Evolutionary conservation across 352 stramenopile species (phyloP).

Genomic region (Phytopythium montanum): DNA sequence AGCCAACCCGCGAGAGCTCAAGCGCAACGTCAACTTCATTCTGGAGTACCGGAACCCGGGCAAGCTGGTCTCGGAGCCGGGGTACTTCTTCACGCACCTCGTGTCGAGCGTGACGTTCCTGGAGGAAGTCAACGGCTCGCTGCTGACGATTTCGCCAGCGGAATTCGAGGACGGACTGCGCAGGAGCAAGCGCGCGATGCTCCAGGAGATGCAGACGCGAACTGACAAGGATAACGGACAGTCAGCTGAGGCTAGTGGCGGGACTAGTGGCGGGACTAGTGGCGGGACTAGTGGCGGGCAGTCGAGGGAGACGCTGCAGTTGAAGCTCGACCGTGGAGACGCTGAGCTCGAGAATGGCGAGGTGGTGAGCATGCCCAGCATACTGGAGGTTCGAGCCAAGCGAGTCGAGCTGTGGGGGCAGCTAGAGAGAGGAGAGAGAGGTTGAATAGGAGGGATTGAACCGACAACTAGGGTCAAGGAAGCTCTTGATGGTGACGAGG

Average conservation of each 20-base stretch:
- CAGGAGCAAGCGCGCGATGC: conserved; percentile 26
- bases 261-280: too few species aligned
- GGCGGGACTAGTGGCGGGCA: conserved; percentile 5
- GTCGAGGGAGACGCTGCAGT: conserved; percentile 7
- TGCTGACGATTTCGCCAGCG: conserved; percentile 65
- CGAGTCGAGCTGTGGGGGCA: conserved; percentile 16
- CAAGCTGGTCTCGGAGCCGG: conserved; percentile 83
- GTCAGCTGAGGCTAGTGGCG: too few species aligned
- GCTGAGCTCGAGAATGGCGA: conserved; percentile 7
- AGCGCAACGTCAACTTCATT: conserved; percentile 88
- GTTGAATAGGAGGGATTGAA: too few species aligned
- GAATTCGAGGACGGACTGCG: conserved; percentile 67
- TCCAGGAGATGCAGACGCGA: conserved; percentile 23
- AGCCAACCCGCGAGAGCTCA: conserved; percentile 74
- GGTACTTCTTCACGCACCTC: conserved; percentile 93
- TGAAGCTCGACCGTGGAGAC: conserved; percentile 6
- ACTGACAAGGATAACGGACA: too few species aligned
- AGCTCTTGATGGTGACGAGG: neutral
- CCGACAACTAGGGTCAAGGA: too few species aligned
- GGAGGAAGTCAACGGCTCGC: conserved; percentile 65
- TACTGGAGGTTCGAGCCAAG: conserved; percentile 40
- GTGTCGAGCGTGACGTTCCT: conserved; percentile 79
- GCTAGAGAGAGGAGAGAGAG: neutral
- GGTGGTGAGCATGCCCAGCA: conserved; percentile 18
- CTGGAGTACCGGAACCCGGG: conserved; percentile 70